Evolutionary conservation across 768 basidiomycete genomes (phyloP).

Genomic region (Auricularia sp.): DNA sequence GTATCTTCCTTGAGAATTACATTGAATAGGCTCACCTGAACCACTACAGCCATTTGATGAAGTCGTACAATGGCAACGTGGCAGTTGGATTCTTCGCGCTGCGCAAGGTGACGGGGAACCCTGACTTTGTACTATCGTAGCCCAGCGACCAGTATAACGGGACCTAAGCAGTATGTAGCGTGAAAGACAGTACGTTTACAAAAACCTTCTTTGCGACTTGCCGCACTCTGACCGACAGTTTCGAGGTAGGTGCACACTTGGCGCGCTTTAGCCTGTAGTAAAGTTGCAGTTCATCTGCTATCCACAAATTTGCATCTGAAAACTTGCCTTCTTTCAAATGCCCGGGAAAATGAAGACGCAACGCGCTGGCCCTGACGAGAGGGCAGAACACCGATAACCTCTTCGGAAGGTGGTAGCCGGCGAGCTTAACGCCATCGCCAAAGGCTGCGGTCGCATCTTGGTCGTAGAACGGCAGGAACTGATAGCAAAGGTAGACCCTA

Average conservation of each 20-base stretch:
- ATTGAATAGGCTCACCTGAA: no score
- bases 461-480: constrained; percentile 7
- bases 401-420: constrained; percentile 2
- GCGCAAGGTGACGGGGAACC: background rate
- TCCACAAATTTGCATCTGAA: background rate
- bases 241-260: background rate
- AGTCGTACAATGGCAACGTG: background rate
- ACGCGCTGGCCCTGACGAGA: constrained; percentile 1
- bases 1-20: no score
- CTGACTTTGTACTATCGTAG: background rate
- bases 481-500: background rate
- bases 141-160: background rate
- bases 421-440: constrained; percentile 6
- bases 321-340: background rate
- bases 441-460: background rate
- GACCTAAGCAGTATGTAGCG: background rate
- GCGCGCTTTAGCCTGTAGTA: background rate
- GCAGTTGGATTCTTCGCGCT: background rate
- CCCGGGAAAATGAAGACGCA: background rate
- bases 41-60: background rate
- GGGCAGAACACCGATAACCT: constrained; percentile 2
- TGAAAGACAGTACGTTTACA: no score
- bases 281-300: background rate
- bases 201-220: background rate
- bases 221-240: background rate